A percentile compares a stretch with the other conserved stretches of the same genome.
phyloP scores from a whole-genome alignment of 2,329 filamentous ascomycete genomes.

The Alternaria alternata region DNA sequence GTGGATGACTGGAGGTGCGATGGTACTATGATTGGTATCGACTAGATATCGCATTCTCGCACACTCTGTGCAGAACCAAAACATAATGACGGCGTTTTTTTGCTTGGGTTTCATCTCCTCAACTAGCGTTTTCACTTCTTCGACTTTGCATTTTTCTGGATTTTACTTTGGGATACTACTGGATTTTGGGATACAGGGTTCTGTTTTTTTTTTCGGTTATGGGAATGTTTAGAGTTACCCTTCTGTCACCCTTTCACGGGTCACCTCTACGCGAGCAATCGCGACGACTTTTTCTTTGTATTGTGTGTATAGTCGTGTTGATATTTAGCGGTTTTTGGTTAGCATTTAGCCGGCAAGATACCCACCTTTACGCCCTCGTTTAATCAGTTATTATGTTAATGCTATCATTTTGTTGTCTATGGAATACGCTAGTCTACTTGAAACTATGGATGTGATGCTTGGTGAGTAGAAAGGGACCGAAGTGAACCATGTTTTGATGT shows the following conservation, averaged over 20 bases:
- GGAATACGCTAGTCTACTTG: not conserved
- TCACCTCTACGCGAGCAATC: not conserved
- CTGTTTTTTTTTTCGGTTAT: not conserved
- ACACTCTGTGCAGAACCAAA: too few species aligned
- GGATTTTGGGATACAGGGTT: not conserved
- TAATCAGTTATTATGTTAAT: slow-evolving; percentile 1
- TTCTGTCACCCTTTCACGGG: not conserved
- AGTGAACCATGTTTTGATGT: too few species aligned
- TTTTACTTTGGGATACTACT: not conserved
- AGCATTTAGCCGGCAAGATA: slow-evolving; percentile 24
- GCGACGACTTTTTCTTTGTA: slow-evolving; percentile 2
- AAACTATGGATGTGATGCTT: not conserved
- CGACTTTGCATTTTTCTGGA: too few species aligned
- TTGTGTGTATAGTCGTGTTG: slow-evolving; percentile 13
- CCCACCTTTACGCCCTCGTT: slow-evolving; percentile 18
- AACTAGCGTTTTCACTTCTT: not conserved
- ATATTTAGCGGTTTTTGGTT: slow-evolving; percentile 17
- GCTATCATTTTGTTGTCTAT: not conserved
- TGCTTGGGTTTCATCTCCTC: not conserved
- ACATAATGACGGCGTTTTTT: not conserved
- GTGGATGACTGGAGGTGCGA: slow-evolving; percentile 49
- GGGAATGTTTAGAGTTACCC: slow-evolving; percentile 8
- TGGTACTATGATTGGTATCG: slow-evolving; percentile 48
- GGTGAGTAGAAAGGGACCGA: not conserved
- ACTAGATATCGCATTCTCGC: slow-evolving; percentile 23